Conservation (phyloP, 2,329 filamentous ascomycete genomes). For the Sarocladium strictum region DNA sequence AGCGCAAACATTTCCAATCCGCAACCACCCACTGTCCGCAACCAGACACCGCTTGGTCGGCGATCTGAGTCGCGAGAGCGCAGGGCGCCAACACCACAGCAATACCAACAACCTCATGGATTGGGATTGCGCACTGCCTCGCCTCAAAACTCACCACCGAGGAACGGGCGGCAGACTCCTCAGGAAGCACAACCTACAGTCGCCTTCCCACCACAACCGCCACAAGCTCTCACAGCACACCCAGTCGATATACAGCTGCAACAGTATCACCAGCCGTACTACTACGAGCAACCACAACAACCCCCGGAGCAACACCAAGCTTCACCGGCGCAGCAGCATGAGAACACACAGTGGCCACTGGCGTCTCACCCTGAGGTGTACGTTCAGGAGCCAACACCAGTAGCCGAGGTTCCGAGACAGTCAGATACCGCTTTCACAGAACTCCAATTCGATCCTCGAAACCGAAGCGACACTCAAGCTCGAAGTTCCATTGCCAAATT, state of each 20-base stretch:
- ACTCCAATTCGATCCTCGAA: not conserved
- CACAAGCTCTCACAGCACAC: not conserved
- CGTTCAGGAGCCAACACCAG: slow-evolving; percentile 7
- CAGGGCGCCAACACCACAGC: slow-evolving; percentile 30
- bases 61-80: slow-evolving; percentile 31
- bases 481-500: slow-evolving; percentile 42
- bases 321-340: too few species aligned
- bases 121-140: slow-evolving; percentile 20
- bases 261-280: slow-evolving; percentile 16
- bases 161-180: slow-evolving; percentile 19
- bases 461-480: not conserved
- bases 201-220: slow-evolving; percentile 3
- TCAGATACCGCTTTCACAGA: not conserved
- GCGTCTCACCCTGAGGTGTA: not conserved
- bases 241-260: slow-evolving; percentile 9
- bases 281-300: not conserved
- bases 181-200: slow-evolving; percentile 11
- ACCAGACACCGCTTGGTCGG: slow-evolving; percentile 33
- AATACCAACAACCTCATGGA: slow-evolving; percentile 10
- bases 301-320: not conserved
- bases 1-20: slow-evolving; percentile 36
- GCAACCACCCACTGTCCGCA: slow-evolving; percentile 23
- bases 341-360: too few species aligned
- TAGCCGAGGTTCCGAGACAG: not conserved
- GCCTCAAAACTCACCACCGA: slow-evolving; percentile 16